Evolutionary conservation across 2,329 filamentous ascomycete species (phyloP).

Genomic region (Fusarium succisae): DNA sequence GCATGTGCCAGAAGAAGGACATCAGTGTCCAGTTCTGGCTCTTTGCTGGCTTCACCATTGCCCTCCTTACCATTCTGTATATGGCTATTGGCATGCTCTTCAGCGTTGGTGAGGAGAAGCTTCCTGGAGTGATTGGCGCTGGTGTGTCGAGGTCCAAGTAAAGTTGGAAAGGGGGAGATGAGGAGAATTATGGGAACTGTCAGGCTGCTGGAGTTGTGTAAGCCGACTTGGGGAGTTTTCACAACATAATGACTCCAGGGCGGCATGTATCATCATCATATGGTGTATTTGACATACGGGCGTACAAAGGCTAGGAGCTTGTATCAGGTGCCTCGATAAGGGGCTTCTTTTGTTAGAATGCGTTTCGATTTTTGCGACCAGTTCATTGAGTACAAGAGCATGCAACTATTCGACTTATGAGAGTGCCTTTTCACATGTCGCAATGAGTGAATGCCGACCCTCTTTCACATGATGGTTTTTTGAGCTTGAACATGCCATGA

Average conservation of each 20-base stretch:
- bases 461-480: not conserved
- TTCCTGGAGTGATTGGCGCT: constrained; percentile 95
- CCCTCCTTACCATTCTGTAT: constrained; percentile 72
- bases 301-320: constrained; percentile 45
- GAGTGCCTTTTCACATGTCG: not conserved
- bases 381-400: constrained; percentile 21
- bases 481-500: not conserved
- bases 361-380: constrained; percentile 32
- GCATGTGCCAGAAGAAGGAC: constrained; percentile 90
- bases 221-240: constrained; percentile 31
- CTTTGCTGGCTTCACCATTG: constrained; percentile 77
- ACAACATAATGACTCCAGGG: constrained; percentile 34
- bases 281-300: constrained; percentile 46
- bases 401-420: not conserved
- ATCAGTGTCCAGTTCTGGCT: constrained; percentile 90
- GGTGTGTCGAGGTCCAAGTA: constrained; percentile 82
- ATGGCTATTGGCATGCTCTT: constrained; percentile 83
- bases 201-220: constrained; percentile 36
- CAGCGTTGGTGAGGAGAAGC: constrained; percentile 83
- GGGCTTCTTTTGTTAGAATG: constrained; percentile 44
- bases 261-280: constrained; percentile 45
- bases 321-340: constrained; percentile 39
- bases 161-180: constrained; percentile 11
- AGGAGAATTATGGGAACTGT: constrained; percentile 15
- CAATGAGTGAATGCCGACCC: not conserved